Evolutionary conservation across 345 rosid genomes (phyloP).

Genomic region (Conringia planisiliqua): DNA sequence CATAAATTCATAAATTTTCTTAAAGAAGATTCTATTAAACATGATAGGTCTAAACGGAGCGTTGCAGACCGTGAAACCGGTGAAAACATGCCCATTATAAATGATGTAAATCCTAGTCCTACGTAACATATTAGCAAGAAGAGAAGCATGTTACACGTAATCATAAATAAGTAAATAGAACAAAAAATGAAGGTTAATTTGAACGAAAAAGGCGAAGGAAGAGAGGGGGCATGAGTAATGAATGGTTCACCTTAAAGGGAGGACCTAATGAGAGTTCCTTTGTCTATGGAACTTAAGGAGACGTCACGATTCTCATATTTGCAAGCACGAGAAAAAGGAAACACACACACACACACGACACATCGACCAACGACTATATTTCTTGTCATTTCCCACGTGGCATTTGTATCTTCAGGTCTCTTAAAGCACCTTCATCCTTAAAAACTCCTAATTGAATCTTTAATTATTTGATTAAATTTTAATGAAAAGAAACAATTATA

Average conservation of each 20-base stretch:
- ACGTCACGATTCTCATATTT: constrained; percentile 36
- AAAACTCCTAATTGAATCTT: no score
- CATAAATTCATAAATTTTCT: background rate
- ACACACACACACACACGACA: constrained; percentile 29
- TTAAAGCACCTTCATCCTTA: no score
- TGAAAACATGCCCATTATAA: background rate
- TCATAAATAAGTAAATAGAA: background rate
- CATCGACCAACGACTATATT: constrained; percentile 30
- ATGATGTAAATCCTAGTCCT: constrained; percentile 24
- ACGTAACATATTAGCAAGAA: constrained; percentile 7
- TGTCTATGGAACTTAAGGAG: constrained; percentile 46
- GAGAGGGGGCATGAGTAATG: constrained; percentile 29
- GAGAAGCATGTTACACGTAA: background rate
- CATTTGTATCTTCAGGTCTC: constrained; percentile 4
- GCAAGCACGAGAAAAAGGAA: constrained; percentile 47
- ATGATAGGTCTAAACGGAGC: background rate
- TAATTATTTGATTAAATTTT: no score
- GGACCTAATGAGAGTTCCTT: constrained; percentile 36
- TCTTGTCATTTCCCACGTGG: constrained; percentile 24
- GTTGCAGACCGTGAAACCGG: background rate
- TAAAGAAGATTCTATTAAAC: background rate
- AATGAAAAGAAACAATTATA: no score
- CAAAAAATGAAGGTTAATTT: background rate
- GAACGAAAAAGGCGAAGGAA: background rate
- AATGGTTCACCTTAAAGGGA: constrained; percentile 23